A percentile compares a stretch with the other conserved stretches of the same genome.
These are phyloP conservation scores for Sporisorium scitamineum DNA, from an alignment of 1,284 basidiomycete genomes.

Conservation along the genomic window DNA sequence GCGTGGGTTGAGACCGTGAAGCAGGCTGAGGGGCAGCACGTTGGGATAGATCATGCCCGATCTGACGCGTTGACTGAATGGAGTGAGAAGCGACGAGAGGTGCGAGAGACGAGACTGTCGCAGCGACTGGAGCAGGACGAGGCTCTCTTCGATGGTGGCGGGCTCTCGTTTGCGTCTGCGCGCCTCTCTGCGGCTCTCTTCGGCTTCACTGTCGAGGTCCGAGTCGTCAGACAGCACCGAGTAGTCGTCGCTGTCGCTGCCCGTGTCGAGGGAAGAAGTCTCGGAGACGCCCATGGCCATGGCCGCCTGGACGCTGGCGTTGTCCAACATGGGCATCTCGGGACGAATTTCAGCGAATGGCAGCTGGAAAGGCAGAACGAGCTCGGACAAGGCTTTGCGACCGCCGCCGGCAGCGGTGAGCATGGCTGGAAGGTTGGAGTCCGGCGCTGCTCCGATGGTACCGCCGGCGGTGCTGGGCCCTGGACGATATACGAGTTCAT, in stretches of 20 bases:
- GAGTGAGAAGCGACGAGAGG: slow-evolving; percentile 63
- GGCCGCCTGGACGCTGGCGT: slow-evolving; percentile 42
- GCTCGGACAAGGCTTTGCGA: slow-evolving; percentile 57
- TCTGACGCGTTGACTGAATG: slow-evolving; percentile 58
- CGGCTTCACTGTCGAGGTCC: slow-evolving; percentile 42
- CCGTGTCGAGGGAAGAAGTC: slow-evolving; percentile 41
- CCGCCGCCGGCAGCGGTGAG: slow-evolving; percentile 56
- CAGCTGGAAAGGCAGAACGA: slow-evolving; percentile 55
- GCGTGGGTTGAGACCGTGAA: slow-evolving; percentile 58
- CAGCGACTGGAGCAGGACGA: slow-evolving; percentile 62
- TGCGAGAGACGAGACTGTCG: slow-evolving; percentile 67
- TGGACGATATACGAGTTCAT: slow-evolving; percentile 34
- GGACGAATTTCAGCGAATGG: slow-evolving; percentile 38
- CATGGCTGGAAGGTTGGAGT: slow-evolving; percentile 37
- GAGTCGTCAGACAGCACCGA: slow-evolving; percentile 45
- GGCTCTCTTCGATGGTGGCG: slow-evolving; percentile 52
- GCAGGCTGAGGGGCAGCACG: slow-evolving; percentile 50
- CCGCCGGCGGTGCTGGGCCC: slow-evolving; percentile 53
- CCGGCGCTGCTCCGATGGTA: slow-evolving; percentile 52
- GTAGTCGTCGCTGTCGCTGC: slow-evolving; percentile 51
- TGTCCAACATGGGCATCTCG: slow-evolving; percentile 48
- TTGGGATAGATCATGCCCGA: slow-evolving; percentile 57
- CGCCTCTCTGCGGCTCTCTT: slow-evolving; percentile 39
- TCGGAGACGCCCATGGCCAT: slow-evolving; percentile 52
- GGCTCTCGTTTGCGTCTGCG: slow-evolving; percentile 44